phyloP scores from a whole-genome alignment of 2,329 filamentous ascomycete species.

The Chaetomium strumarium region DNA sequence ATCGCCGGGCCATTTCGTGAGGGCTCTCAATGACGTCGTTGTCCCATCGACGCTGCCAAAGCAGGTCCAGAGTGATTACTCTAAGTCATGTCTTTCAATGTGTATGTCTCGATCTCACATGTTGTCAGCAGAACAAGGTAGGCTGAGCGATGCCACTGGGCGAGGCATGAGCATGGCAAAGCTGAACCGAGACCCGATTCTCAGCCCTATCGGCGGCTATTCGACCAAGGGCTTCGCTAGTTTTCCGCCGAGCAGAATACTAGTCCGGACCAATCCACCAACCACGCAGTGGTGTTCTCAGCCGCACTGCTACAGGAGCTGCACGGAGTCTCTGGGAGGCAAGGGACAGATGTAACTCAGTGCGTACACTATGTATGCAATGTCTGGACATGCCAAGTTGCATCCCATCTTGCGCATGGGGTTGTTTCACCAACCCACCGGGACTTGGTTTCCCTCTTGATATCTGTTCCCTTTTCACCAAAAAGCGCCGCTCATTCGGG shows the following conservation, averaged over 20 bases:
- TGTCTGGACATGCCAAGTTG: no score
- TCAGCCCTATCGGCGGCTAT: conserved; percentile 19
- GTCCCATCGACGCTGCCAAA: no score
- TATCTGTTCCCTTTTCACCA: not conserved
- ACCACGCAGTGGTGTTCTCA: not conserved
- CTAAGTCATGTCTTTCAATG: no score
- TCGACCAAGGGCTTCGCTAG: not conserved
- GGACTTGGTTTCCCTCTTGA: not conserved
- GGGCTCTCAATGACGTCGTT: no score
- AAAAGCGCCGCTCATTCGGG: not conserved
- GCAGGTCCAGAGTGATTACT: no score
- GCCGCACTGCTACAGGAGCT: conserved; percentile 3
- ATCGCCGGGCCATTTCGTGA: no score
- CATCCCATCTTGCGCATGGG: not conserved
- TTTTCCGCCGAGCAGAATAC: not conserved
- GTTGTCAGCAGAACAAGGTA: no score
- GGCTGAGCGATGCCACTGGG: no score
- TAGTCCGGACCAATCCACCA: not conserved
- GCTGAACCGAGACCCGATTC: not conserved
- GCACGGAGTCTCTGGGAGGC: not conserved
- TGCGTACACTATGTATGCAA: no score
- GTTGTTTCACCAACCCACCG: not conserved
- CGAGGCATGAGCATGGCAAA: not conserved
- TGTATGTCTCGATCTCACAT: no score
- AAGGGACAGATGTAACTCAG: not conserved